Evolutionary conservation across 164 flowering plant species (phyloP).

Genomic region (Dillenia suffruticosa): DNA sequence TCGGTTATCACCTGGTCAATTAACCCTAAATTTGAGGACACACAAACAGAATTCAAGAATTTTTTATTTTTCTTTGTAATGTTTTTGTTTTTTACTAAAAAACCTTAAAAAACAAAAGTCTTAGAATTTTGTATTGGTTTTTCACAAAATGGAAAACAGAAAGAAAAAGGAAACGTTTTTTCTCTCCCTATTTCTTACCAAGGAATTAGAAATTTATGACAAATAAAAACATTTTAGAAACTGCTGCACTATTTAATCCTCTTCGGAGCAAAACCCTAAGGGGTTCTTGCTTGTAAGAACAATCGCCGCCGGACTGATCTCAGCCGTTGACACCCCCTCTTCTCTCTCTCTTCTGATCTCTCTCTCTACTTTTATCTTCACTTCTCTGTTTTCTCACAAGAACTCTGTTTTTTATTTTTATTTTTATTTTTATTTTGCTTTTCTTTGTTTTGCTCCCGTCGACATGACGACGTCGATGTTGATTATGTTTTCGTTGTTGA

Average conservation of each 20-base stretch:
- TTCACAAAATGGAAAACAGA: background rate
- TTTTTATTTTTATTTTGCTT: slow-evolving; percentile 1
- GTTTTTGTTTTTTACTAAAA: too few species aligned
- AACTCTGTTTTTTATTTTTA: slow-evolving; percentile 1
- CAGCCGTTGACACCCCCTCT: slow-evolving; percentile 9
- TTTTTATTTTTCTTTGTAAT: too few species aligned
- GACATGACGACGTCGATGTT: background rate
- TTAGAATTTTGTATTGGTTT: background rate
- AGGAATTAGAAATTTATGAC: background rate
- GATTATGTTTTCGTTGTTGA: too few species aligned
- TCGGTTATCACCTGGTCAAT: too few species aligned
- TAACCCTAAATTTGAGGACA: too few species aligned
- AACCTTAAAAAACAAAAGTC: too few species aligned
- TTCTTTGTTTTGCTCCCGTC: background rate
- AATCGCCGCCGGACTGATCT: slow-evolving; percentile 39
- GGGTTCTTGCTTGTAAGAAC: slow-evolving; percentile 44
- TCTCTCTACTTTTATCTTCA: too few species aligned
- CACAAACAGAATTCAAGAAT: too few species aligned
- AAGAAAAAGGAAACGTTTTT: background rate
- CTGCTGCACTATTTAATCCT: slow-evolving; percentile 16
- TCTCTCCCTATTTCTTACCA: background rate
- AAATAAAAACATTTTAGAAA: background rate
- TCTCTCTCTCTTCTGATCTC: slow-evolving; percentile 14
- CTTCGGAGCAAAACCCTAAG: slow-evolving; percentile 43
- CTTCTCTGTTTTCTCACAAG: slow-evolving; percentile 2